Evolutionary conservation across 2,329 filamentous ascomycete species (phyloP).

Genomic region (Fusarium redolens): DNA sequence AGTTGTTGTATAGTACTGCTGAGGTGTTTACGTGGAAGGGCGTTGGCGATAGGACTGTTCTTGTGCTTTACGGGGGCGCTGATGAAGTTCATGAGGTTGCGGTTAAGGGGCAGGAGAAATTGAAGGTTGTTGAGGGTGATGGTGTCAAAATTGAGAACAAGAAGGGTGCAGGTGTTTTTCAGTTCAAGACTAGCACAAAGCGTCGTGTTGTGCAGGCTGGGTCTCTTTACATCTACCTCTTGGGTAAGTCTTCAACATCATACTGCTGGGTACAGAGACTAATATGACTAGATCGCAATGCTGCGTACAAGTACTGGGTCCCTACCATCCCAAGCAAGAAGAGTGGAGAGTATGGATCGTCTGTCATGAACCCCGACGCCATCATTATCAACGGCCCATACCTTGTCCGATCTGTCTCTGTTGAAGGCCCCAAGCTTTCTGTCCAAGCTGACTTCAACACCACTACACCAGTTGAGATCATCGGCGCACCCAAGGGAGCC

Average conservation of each 20-base stretch:
- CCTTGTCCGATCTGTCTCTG: constrained; percentile 69
- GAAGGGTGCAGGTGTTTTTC: constrained; percentile 41
- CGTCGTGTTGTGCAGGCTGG: constrained; percentile 49
- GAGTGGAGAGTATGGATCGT: constrained; percentile 48
- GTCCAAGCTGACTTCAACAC: constrained; percentile 78
- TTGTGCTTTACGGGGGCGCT: constrained; percentile 72
- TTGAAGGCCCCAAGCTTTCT: constrained; percentile 66
- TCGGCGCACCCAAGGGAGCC: constrained; percentile 66
- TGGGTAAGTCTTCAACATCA: constrained; percentile 41
- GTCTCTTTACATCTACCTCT: constrained; percentile 56
- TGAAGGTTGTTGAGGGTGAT: constrained; percentile 43
- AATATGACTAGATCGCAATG: constrained; percentile 63
- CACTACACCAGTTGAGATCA: constrained; percentile 74
- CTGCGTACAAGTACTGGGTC: constrained; percentile 77
- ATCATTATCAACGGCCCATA: constrained; percentile 72
- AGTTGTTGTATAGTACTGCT: constrained; percentile 74
- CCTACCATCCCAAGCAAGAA: constrained; percentile 60
- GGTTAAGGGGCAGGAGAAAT: constrained; percentile 47
- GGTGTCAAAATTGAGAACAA: constrained; percentile 41
- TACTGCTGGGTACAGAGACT: not conserved
- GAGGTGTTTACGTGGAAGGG: constrained; percentile 78
- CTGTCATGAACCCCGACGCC: constrained; percentile 46
- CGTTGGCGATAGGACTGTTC: constrained; percentile 66
- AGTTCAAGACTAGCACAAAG: constrained; percentile 47
- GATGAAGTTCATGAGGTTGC: constrained; percentile 73